phyloP scores from a whole-genome alignment of 2,329 filamentous ascomycete genomes.

The Xylariaceae sp. region DNA sequence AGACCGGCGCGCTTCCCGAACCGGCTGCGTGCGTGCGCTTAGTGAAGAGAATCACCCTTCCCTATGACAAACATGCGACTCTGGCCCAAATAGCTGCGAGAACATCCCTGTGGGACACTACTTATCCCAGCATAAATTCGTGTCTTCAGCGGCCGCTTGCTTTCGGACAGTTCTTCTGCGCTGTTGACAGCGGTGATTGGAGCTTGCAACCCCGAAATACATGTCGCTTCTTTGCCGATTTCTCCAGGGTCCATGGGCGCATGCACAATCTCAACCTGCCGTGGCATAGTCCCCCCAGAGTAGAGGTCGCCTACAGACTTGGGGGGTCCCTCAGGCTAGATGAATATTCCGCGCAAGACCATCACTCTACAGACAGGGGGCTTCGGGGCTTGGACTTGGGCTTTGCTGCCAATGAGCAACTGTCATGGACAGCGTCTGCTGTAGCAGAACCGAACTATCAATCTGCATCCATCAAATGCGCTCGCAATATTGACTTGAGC shows the following conservation, averaged over 20 bases:
- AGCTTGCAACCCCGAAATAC: slow-evolving; percentile 18
- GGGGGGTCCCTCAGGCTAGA: slow-evolving; percentile 3
- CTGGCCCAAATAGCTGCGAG: slow-evolving; percentile 30
- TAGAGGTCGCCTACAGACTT: slow-evolving; percentile 35
- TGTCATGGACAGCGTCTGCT: slow-evolving; percentile 34
- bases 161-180: slow-evolving; percentile 29
- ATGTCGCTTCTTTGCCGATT: slow-evolving; percentile 25
- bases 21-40: slow-evolving; percentile 29
- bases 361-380: slow-evolving; percentile 20
- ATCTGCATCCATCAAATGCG: slow-evolving; percentile 17
- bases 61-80: slow-evolving; percentile 22
- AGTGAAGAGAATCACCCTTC: slow-evolving; percentile 25
- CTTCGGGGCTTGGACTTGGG: slow-evolving; percentile 31
- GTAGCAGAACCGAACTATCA: slow-evolving; percentile 12
- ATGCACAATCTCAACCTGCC: slow-evolving; percentile 22
- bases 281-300: slow-evolving; percentile 25
- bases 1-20: slow-evolving; percentile 32
- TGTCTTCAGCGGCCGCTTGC: slow-evolving; percentile 27
- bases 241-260: slow-evolving; percentile 23
- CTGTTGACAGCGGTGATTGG: slow-evolving; percentile 37
- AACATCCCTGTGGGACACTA: slow-evolving; percentile 8
- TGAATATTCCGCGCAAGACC: slow-evolving; percentile 1
- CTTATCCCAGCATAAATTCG: slow-evolving; percentile 23
- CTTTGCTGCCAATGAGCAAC: slow-evolving; percentile 15
- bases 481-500: slow-evolving; percentile 3